phyloP scores from a whole-genome alignment of 257 asterid species.

The Jaltomata sinuosa region DNA sequence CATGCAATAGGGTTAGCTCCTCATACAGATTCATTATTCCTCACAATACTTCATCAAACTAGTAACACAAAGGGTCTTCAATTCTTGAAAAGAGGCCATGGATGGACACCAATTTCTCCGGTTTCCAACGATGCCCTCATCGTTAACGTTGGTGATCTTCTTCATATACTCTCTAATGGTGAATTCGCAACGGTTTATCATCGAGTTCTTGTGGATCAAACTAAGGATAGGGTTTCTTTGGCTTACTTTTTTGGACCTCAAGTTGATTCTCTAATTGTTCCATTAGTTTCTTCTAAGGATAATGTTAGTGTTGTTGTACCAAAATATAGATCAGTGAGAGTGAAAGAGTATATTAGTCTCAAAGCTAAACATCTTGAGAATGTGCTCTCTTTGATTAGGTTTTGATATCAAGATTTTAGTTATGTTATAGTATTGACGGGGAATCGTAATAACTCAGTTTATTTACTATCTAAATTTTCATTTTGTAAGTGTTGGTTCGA shows the following conservation, averaged over 20 bases:
- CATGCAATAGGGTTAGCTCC: constrained; percentile 71
- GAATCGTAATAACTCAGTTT: neutral
- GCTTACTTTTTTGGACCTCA: constrained; percentile 61
- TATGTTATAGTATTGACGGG: neutral
- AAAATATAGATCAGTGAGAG: constrained; percentile 29
- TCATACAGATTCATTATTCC: constrained; percentile 63
- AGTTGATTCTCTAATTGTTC: constrained; percentile 29
- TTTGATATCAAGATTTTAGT: neutral
- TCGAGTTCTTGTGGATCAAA: constrained; percentile 52
- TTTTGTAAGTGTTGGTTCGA: neutral
- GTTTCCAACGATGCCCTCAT: constrained; percentile 36
- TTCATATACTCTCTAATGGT: constrained; percentile 62
- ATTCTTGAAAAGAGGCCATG: constrained; percentile 30
- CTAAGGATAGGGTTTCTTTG: constrained; percentile 33
- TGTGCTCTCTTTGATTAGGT: constrained; percentile 32
- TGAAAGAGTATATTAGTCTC: constrained; percentile 48
- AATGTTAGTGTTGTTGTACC: constrained; percentile 6
- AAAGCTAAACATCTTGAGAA: constrained; percentile 54
- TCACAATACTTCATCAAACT: constrained; percentile 75
- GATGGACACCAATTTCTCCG: constrained; percentile 46
- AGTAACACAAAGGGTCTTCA: constrained; percentile 57
- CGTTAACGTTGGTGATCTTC: constrained; percentile 63
- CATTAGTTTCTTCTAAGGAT: constrained; percentile 10
- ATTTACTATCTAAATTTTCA: neutral
- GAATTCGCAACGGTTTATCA: constrained; percentile 33